phyloP scores from a whole-genome alignment of 2,329 filamentous ascomycete species.

The Ploettnerulaceae sp. region DNA sequence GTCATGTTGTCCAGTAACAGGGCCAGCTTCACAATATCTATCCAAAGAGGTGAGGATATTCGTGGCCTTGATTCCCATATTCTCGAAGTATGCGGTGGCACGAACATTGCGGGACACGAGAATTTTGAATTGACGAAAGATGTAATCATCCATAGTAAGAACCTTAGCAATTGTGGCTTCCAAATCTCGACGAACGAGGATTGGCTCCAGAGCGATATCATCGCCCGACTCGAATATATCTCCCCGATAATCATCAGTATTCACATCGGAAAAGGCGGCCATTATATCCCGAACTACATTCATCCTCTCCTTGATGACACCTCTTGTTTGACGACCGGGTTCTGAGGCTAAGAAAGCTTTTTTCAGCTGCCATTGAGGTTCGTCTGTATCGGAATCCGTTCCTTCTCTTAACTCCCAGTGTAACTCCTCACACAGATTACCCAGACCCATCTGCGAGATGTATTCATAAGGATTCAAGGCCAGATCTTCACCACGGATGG shows the following conservation, averaged over 20 bases:
- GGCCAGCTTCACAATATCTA: slow-evolving; percentile 24
- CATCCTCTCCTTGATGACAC: slow-evolving; percentile 19
- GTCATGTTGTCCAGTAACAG: slow-evolving; percentile 21
- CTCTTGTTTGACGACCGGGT: slow-evolving; percentile 15
- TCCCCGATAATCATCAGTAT: slow-evolving; percentile 22
- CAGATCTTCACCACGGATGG: not conserved
- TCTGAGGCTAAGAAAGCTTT: slow-evolving; percentile 17
- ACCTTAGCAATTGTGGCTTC: slow-evolving; percentile 28
- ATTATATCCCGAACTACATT: slow-evolving; percentile 28
- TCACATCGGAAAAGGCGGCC: slow-evolving; percentile 25
- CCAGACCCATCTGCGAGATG: slow-evolving; percentile 23
- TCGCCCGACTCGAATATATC: slow-evolving; percentile 24
- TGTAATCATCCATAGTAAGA: slow-evolving; percentile 25
- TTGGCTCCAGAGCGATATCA: slow-evolving; percentile 18
- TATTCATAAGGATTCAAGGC: slow-evolving; percentile 21
- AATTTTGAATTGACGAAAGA: slow-evolving; percentile 24
- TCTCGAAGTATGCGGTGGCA: slow-evolving; percentile 27
- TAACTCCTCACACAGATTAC: slow-evolving; percentile 27
- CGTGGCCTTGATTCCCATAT: slow-evolving; percentile 23
- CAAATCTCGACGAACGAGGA: slow-evolving; percentile 22
- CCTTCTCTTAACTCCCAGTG: slow-evolving; percentile 28
- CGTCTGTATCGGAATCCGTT: slow-evolving; percentile 18
- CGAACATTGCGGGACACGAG: slow-evolving; percentile 23
- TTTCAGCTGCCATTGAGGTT: slow-evolving; percentile 26
- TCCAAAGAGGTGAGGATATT: slow-evolving; percentile 22